Conservation (phyloP, 2,329 filamentous ascomycete genomes). For the Beauveria sp. region DNA sequence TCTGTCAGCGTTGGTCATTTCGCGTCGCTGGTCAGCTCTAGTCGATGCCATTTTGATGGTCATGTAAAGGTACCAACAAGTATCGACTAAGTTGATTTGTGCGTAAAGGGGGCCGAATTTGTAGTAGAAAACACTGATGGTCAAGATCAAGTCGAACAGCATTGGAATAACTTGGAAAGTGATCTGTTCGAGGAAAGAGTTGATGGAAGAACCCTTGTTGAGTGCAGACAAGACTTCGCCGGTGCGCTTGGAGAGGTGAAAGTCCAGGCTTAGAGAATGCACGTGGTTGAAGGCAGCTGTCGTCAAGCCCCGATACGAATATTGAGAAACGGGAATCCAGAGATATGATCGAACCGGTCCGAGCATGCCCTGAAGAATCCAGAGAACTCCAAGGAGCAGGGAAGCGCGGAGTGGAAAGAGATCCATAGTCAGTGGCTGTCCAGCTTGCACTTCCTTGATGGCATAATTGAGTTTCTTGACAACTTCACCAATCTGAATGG, state of each 20-base stretch:
- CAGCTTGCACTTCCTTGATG: constrained; percentile 40
- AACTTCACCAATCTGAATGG: constrained; percentile 70
- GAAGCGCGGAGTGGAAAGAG: constrained; percentile 30
- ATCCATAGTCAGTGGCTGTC: constrained; percentile 25
- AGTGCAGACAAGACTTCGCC: constrained; percentile 92
- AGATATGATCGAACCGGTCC: constrained; percentile 74
- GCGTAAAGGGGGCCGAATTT: constrained; percentile 64
- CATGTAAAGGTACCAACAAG: constrained; percentile 93
- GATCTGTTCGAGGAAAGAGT: constrained; percentile 91
- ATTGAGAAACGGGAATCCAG: constrained; percentile 96
- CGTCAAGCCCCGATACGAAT: constrained; percentile 89
- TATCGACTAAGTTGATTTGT: constrained; percentile 80
- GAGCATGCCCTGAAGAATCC: constrained; percentile 83
- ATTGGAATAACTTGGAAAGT: constrained; percentile 95
- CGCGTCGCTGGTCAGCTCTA: constrained; percentile 78
- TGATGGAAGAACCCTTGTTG: constrained; percentile 94
- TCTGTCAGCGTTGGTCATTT: constrained; percentile 91
- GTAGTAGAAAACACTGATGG: constrained; percentile 69
- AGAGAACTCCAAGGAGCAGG: constrained; percentile 50
- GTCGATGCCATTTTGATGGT: constrained; percentile 95
- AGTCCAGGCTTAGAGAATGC: constrained; percentile 88
- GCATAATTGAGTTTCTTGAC: constrained; percentile 59
- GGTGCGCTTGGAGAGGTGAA: constrained; percentile 92
- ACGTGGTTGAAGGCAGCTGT: constrained; percentile 97
- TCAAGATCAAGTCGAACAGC: constrained; percentile 81